phyloP scores from a whole-genome alignment of 305 asterid genomes.

The Caryopteris hybrid region DNA sequence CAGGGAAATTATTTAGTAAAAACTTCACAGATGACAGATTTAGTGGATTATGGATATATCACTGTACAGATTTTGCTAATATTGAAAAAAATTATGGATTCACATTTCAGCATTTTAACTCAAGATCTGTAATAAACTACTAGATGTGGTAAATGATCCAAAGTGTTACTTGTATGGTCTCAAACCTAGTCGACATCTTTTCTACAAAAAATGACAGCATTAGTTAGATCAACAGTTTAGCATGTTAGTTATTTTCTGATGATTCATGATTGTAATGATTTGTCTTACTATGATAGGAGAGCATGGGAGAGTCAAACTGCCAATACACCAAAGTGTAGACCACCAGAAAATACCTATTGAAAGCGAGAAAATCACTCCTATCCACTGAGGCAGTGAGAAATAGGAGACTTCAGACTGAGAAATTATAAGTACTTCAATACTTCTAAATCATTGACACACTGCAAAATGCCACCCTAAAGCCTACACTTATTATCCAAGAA shows the following conservation, averaged over 20 bases:
- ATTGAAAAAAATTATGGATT: neutral
- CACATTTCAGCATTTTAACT: neutral
- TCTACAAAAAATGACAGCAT: neutral
- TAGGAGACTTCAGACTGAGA: neutral
- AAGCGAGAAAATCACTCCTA: neutral
- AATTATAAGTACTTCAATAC: neutral
- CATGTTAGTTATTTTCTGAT: neutral
- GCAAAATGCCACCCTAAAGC: neutral
- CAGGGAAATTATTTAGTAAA: slow-evolving; percentile 4
- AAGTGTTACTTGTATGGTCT: neutral
- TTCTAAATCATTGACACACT: neutral
- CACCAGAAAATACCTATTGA: neutral
- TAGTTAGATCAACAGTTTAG: neutral
- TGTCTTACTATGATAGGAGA: neutral
- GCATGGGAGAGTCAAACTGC: neutral
- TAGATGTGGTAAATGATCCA: neutral
- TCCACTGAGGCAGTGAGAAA: neutral
- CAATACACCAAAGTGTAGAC: too few species aligned
- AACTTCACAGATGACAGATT: neutral
- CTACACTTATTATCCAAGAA: neutral
- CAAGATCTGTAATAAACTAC: neutral
- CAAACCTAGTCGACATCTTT: neutral
- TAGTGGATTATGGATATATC: neutral
- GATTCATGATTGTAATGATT: neutral
- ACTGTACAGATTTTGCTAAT: neutral